phyloP scores from a whole-genome alignment of 1,284 basidiomycete genomes.

The Tylopilus microsporus region DNA sequence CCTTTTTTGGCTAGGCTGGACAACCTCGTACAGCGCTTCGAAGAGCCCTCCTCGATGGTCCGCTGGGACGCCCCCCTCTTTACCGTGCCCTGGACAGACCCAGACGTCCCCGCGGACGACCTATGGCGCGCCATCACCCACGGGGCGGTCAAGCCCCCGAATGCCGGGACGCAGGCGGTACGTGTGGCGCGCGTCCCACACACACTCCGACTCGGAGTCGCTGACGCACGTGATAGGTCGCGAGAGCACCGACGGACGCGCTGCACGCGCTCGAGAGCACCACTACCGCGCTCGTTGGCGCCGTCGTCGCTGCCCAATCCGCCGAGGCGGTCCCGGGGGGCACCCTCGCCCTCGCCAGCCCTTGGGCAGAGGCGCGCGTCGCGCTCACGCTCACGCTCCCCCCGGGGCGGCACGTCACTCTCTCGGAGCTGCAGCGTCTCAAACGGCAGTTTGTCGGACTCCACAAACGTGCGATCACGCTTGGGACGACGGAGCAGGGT shows the following conservation, averaged over 20 bases:
- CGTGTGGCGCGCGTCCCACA: neutral
- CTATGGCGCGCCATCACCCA: constrained; percentile 82
- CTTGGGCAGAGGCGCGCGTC: neutral
- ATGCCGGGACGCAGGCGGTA: constrained; percentile 79
- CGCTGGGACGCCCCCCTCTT: constrained; percentile 96
- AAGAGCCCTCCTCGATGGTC: constrained; percentile 95
- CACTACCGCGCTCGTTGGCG: constrained; percentile 60
- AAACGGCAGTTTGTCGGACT: constrained; percentile 86
- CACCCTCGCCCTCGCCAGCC: constrained; percentile 43
- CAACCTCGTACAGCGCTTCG: constrained; percentile 84
- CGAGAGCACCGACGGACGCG: constrained; percentile 77
- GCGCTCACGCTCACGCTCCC: constrained; percentile 46
- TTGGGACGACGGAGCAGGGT: constrained; percentile 77
- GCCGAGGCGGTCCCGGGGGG: constrained; percentile 47
- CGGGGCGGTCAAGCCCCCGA: constrained; percentile 80
- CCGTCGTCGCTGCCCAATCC: constrained; percentile 59
- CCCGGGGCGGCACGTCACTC: constrained; percentile 56
- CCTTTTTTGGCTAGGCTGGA: constrained; percentile 63
- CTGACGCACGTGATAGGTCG: constrained; percentile 41
- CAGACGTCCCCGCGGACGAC: constrained; percentile 60
- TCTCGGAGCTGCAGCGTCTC: constrained; percentile 79
- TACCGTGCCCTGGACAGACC: constrained; percentile 74
- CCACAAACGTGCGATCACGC: constrained; percentile 83
- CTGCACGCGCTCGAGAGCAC: constrained; percentile 74
- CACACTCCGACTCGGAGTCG: no score